Evolutionary conservation across 495 filamentous ascomycete species (phyloP).

Genomic region (Usnea hakonensis): DNA sequence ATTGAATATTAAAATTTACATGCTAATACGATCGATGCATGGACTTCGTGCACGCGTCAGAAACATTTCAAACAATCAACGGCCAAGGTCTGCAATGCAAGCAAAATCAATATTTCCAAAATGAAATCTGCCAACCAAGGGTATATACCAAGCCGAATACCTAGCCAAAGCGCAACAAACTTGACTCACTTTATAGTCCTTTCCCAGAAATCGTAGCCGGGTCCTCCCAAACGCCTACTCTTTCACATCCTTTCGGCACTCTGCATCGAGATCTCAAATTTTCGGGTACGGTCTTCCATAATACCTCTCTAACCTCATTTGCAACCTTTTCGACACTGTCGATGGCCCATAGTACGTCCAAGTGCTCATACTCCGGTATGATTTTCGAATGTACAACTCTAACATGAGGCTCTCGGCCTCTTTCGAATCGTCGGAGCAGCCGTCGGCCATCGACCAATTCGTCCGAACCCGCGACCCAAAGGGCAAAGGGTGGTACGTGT

Average conservation of each 20-base stretch:
- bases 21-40: too few relatives aligned
- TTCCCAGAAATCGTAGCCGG: not conserved
- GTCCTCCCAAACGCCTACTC: not conserved
- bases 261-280: not conserved
- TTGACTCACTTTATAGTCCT: not conserved
- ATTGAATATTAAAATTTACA: too few relatives aligned
- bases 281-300: conserved; percentile 65
- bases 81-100: not conserved
- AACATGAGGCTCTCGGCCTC: conserved; percentile 76
- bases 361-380: conserved; percentile 86
- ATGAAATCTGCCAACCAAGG: not conserved
- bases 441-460: conserved; percentile 73
- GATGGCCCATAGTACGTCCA: conserved; percentile 96
- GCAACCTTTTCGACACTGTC: conserved; percentile 80
- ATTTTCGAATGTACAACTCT: conserved; percentile 71
- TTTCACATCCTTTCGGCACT: not conserved
- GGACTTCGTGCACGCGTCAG: too few relatives aligned
- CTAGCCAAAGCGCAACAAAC: not conserved
- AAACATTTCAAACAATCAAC: too few relatives aligned
- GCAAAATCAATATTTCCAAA: not conserved
- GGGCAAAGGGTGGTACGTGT: conserved; percentile 71
- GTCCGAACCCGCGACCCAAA: conserved; percentile 84
- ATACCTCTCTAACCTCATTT: conserved; percentile 67
- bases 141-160: not conserved
- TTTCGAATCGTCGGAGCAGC: conserved; percentile 65